These are phyloP conservation scores for Clarkia xantiana DNA, from an alignment of 345 rosid species.

Conservation along the genomic window DNA sequence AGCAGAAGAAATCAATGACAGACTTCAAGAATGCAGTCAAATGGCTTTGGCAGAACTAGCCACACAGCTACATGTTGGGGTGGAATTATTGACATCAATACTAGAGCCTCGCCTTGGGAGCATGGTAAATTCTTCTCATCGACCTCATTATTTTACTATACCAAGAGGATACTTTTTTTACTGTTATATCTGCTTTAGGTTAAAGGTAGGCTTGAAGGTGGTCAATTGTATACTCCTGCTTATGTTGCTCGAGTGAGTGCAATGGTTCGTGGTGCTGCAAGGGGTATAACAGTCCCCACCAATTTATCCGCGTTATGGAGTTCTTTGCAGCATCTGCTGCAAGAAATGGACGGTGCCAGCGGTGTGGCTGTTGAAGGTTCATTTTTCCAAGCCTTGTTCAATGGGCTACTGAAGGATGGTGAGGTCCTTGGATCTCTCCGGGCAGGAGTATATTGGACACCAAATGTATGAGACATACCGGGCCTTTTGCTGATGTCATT, in stretches of 20 bases:
- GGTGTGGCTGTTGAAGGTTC: constrained; percentile 73
- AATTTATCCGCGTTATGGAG: constrained; percentile 66
- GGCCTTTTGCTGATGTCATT: not conserved
- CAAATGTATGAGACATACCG: constrained; percentile 44
- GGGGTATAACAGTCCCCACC: constrained; percentile 79
- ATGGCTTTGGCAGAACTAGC: constrained; percentile 82
- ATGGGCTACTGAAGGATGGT: constrained; percentile 61
- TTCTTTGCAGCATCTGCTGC: constrained; percentile 67
- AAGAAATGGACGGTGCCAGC: constrained; percentile 77
- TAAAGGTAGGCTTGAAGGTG: constrained; percentile 97
- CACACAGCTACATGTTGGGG: constrained; percentile 74
- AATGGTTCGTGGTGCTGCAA: constrained; percentile 89
- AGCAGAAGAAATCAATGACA: constrained; percentile 90
- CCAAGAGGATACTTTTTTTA: constrained; percentile 3
- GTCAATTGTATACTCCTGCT: constrained; percentile 87
- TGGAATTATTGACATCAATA: constrained; percentile 63
- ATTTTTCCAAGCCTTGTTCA: constrained; percentile 77
- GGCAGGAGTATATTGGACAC: constrained; percentile 96
- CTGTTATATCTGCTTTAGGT: constrained; percentile 30
- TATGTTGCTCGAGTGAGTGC: constrained; percentile 88
- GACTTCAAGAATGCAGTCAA: constrained; percentile 94
- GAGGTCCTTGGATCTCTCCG: constrained; percentile 89
- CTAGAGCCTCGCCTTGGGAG: constrained; percentile 90
- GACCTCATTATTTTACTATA: constrained; percentile 2
- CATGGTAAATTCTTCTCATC: constrained; percentile 29